Percentiles rank a stretch among this genome's conserved stretches.
Evolutionary conservation across 2,329 filamentous ascomycete genomes (phyloP).

Genomic region (Aspergillus quadricinctus): DNA sequence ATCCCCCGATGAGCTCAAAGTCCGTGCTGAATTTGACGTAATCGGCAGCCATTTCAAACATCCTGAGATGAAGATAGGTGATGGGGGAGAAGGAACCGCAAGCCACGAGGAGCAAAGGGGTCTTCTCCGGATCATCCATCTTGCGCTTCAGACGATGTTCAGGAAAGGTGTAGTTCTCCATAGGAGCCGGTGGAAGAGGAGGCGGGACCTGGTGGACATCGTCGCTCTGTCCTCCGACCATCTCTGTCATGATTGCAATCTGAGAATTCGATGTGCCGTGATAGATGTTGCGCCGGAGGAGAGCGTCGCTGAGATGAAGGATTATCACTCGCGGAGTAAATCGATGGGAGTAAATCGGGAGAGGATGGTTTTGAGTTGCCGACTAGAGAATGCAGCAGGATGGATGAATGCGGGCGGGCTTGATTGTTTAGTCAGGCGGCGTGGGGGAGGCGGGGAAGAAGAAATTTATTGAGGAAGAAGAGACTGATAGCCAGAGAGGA

Average conservation of each 20-base stretch:
- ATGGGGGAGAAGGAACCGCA: constrained; percentile 63
- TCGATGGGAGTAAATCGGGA: background rate
- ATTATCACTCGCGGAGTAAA: background rate
- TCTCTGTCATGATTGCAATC: constrained; percentile 26
- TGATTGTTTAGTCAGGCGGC: constrained; percentile 1
- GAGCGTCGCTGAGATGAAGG: background rate
- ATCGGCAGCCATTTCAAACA: constrained; percentile 84
- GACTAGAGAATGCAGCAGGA: background rate
- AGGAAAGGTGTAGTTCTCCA: constrained; percentile 44
- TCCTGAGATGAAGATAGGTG: constrained; percentile 60
- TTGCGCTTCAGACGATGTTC: constrained; percentile 42
- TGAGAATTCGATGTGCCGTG: background rate
- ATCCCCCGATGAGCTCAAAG: constrained; percentile 83
- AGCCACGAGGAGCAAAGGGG: constrained; percentile 45
- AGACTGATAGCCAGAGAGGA: background rate
- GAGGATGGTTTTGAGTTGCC: background rate
- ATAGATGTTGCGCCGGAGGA: background rate
- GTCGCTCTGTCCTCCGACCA: constrained; percentile 24
- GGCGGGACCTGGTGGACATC: constrained; percentile 23
- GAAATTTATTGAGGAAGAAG: background rate
- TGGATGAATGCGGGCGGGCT: constrained; percentile 7
- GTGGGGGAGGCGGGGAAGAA: constrained; percentile 4
- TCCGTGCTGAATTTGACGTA: constrained; percentile 69
- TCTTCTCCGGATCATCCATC: constrained; percentile 46
- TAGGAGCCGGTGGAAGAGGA: constrained; percentile 23